A percentile compares a stretch with the other conserved stretches of the same genome.
Evolutionary conservation across 768 basidiomycete genomes (phyloP).

Genomic region (Leccinum disarticulatum): DNA sequence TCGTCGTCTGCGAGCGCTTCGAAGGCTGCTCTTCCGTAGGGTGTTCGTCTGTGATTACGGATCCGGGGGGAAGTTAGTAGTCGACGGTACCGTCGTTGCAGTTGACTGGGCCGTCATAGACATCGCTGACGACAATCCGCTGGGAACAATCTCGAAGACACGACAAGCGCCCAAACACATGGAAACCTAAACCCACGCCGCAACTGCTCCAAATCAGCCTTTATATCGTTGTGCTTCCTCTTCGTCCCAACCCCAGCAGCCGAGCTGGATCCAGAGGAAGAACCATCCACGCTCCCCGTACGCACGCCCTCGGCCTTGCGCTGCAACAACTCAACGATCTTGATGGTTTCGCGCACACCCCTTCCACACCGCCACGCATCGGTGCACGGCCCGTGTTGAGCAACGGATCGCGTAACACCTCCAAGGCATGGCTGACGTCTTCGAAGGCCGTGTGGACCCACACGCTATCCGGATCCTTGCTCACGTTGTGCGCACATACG

Average conservation of each 20-base stretch:
- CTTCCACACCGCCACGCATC: slow-evolving; percentile 35
- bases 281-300: slow-evolving; percentile 11
- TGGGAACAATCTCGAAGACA: not conserved
- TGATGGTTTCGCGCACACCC: slow-evolving; percentile 38
- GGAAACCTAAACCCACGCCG: slow-evolving; percentile 42
- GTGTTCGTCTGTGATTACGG: not conserved
- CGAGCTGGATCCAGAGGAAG: not conserved
- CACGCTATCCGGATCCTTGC: slow-evolving; percentile 50
- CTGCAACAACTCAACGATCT: slow-evolving; percentile 40
- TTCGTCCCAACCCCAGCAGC: slow-evolving; percentile 28
- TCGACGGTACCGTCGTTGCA: not conserved
- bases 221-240: slow-evolving; percentile 43
- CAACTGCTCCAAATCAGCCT: slow-evolving; percentile 32
- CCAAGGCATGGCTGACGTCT: slow-evolving; percentile 44
- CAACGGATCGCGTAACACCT: slow-evolving; percentile 40
- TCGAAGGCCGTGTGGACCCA: slow-evolving; percentile 49
- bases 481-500: slow-evolving; percentile 60
- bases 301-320: slow-evolving; percentile 40
- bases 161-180: slow-evolving; percentile 39
- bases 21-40: slow-evolving; percentile 12
- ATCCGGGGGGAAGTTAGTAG: not conserved
- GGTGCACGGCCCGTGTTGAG: slow-evolving; percentile 33
- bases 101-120: not conserved
- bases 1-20: slow-evolving; percentile 16
- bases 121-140: not conserved